Evolutionary conservation across 2,329 filamentous ascomycete species (phyloP), one percentile per base, ranked within the genome.

Genomic region (Knufia fluminis): DNA sequence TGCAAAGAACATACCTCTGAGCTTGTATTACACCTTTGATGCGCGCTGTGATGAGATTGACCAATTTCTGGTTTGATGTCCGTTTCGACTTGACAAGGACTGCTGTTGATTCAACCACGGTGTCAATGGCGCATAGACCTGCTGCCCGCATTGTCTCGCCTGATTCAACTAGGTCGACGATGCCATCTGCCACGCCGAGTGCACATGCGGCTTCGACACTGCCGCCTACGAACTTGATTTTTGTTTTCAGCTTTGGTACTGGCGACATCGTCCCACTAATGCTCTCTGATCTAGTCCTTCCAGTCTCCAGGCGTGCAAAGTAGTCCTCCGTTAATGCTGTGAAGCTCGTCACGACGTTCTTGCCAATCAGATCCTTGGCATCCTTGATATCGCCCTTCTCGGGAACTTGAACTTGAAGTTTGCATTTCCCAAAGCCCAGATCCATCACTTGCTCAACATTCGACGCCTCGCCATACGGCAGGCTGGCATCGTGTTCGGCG

Each of bases 141-240:
- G 91, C 91, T 17, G 91, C 92, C 62, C 86, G 85, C 92, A 98
- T 98, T 0, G 92, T 98, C 70, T 97, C 91, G 50, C 92, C 92
- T 17, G 92, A 97, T 74, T 98, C 89, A 64, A 98, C 92, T 51
- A 98, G 81, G 71, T 98, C 92, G 41, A 98, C 89, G 65, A 98
- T 96, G 45, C 91, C 92, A 65, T 97, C 91, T 38, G 92, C 92
- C 23, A 97, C 90, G 47, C 92, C 92, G 48, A 98, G 74, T 17
- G 92, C 91, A 65, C 92, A 98, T 33, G 92, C 91, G 46, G 92
- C 91, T 71, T 98, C 92, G 28, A 98, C 92, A 74, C 91, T 97
- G 14, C 92, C 92, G 57, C 91, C 92, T 53, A 97, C 78, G 68
- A 92, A 94, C 62, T 95, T 87, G 61, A 98, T 89, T 63, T 88